Base-by-base conservation (phyloP, 805 yeast genomes). In the Starmerella geochares region DNA sequence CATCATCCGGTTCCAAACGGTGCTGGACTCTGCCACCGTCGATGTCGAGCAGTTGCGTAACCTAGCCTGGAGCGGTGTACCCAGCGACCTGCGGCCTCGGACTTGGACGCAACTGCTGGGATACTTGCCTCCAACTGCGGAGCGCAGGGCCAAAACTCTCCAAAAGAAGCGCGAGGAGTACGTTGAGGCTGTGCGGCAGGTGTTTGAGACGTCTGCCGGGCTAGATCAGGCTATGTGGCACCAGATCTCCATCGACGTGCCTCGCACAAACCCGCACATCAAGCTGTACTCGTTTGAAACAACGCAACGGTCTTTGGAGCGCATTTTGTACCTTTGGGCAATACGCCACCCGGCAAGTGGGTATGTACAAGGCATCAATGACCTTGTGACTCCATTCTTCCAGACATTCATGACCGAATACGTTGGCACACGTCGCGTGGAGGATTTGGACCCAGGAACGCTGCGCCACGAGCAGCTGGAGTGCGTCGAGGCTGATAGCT, bases 261-360 rank as follows among this genome's bases (percentile, higher is more conserved):
- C 95, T 43, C 74, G 98, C 63, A 90, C 98, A 0, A 86, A 86
- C 59, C 97, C 96, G 4, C 78, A 80, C 43, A 76, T 87, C 46
- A 78, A 77, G 53, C 71, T 90, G 32, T 90, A 90, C 61, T 72
- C 81, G 14, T 77, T 64, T 58, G 75, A 75, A 19, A 69, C 80
- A 2, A 85, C 92, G 0, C 97, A 90, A 58, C 69, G 79, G 49
- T 78, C 94, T 14, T 69, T 90, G 52, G 87, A 88, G 59, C 78
- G 83, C 57, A 79, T 92, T 9, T 68, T 90, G 48, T 90, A 87
- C 61, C 70, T 90, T 29, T 90, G 98, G 98, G 94, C 97, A 0
- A 80, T 90, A 23, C 74, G 97, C 57, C 97, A 92, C 63, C 97
- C 98, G 1, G 96, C 97, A 6, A 81, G 92, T 62, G 98, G 98